Base-by-base conservation (phyloP, 2,329 filamentous ascomycete species). In the Myrmaecium sp. region DNA sequence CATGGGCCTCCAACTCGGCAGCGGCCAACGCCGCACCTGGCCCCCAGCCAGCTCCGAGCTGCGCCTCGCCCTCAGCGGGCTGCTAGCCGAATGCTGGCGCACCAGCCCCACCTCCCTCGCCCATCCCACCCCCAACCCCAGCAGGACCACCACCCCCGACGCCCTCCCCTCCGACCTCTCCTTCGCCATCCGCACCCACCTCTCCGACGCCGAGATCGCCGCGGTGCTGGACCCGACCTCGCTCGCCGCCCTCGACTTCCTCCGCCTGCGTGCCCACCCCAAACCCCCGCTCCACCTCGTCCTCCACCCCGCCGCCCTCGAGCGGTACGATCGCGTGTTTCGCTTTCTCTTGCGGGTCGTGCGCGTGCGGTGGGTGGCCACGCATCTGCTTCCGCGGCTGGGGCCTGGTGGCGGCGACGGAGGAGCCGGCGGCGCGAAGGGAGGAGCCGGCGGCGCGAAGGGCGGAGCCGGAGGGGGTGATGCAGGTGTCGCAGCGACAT, bases 41-140 rank as follows among this genome's bases (percentile, higher is more conserved):
- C 89, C 89, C 14, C 89, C 89, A 4, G 83, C 83, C 14, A 91
- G 80, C 47, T 94, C 84, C 1, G 89, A 95, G 47, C 57, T 98
- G n/a, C 71, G 83, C 6, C 62, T 95, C 4, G 81, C 81, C 1
- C 60, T 98, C 11, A 91, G 84, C 66, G 83, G 82, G 0, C 66
- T 95, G 1, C 57, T 95, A 5, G 65, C 67, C 2, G 84, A 94
- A 36, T 80, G 71, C 35, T 81, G n/a, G n/a, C n/a, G n/a, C n/a
- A n/a, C n/a, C n/a, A n/a, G n/a, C n/a, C n/a, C n/a, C n/a, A n/a
- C n/a, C n/a, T n/a, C n/a, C n/a, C n/a, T n/a, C n/a, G n/a, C n/a
- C n/a, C n/a, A n/a, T n/a, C n/a, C n/a, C n/a, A 82, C 38, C 51
- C 54, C 24, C 49, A 50, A 1, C 52, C 50, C 6, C 33, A 39